Conservation (phyloP, 2,329 filamentous ascomycete genomes). For the Cercospora sp. region DNA sequence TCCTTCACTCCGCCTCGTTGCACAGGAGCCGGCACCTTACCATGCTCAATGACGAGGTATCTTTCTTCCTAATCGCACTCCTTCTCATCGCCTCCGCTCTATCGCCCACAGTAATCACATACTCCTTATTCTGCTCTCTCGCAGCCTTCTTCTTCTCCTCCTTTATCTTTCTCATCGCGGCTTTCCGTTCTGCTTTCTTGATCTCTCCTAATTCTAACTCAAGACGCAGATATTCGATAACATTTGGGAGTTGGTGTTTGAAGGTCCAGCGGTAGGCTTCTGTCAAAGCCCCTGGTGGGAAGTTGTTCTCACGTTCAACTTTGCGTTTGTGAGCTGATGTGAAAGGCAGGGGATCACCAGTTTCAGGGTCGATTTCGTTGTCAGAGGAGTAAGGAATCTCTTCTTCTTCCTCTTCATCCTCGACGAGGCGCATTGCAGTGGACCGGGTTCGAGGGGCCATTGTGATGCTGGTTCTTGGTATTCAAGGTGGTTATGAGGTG, state of each 20-base stretch:
- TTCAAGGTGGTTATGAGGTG: neutral
- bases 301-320: neutral
- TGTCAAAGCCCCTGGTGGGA: neutral
- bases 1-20: neutral
- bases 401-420: neutral
- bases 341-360: neutral
- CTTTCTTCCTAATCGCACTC: neutral
- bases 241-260: neutral
- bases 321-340: neutral
- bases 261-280: neutral
- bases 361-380: neutral
- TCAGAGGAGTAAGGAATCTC: neutral
- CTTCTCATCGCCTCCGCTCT: neutral
- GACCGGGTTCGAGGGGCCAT: neutral
- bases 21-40: neutral
- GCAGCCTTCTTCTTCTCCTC: neutral
- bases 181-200: neutral
- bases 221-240: neutral
- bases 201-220: neutral
- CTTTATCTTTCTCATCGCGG: neutral
- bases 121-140: neutral
- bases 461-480: neutral
- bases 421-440: neutral
- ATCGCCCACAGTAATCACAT: neutral
- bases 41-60: neutral